Base-by-base conservation (phyloP, 371 early-diverging fungal genomes). In the Saksenaea oblongispora region DNA sequence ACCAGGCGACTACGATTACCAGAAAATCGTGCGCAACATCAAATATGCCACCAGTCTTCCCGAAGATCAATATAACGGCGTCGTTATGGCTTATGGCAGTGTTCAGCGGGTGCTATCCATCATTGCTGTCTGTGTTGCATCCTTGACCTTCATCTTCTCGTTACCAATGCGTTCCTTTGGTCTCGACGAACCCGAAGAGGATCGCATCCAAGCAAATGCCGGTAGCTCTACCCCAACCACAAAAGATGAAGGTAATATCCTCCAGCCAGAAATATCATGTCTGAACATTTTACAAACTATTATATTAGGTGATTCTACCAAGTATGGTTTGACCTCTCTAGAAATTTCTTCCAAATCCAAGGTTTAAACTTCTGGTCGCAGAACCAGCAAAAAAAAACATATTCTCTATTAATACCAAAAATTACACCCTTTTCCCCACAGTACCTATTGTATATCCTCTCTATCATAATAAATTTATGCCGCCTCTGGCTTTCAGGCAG, bases 1-100 rank as follows among this genome's bases (percentile, higher is more conserved):
- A 37, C 79, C 75, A 62, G 79, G 79, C n/a, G 71, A 75, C 58
- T 78, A 66, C 34, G 65, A 75, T 56, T 24, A 22, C 31, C 35
- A 41, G 10, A 34, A 61, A 8, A 69, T 78, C 15, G 67, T 78
- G 55, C 66, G 71, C 18, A 54, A 61, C 22, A 67, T 78, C 36
- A 54, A 47, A 0, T 78, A 73, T n/a, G 71, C 70, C 1, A 53
- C 63, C 8, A 31, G 27, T 0, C 60, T 78, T 8, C 75, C 75
- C 18, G 51, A 61, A 17, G 73, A 69, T 14, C 75, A 78, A 47
- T 73, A 70, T 56, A 56, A 35, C 27, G 75, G 73, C 11, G 62
- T 67, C 0, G 42, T 62, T 11, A 41, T 42, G 10, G 71, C 75
- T 7, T 78, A 75, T 63, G 74, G 73, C n/a, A 34, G 68, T 13